Percentiles rank a stretch among this genome's conserved stretches.
Conservation (phyloP, 2,329 filamentous ascomycete genomes). For the Uncinocarpus reesii region DNA sequence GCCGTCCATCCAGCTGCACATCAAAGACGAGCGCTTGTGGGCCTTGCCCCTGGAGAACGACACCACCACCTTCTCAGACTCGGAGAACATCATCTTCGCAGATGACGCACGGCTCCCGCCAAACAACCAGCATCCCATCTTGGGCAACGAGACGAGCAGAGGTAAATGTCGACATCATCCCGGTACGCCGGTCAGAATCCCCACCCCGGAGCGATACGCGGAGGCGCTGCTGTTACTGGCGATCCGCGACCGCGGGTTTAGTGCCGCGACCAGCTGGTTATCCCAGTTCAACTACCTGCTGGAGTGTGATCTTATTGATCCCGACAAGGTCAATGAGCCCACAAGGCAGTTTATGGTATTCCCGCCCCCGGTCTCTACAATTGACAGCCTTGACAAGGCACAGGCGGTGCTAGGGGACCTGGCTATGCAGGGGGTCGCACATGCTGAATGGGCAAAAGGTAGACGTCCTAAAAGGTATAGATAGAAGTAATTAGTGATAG, state of each 20-base stretch:
- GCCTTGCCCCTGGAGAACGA: background rate
- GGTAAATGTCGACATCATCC: background rate
- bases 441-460: slow-evolving; percentile 1
- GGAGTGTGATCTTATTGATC: background rate
- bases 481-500: no score
- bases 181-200: background rate
- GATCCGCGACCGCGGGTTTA: background rate
- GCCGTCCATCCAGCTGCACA: slow-evolving; percentile 5
- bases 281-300: background rate
- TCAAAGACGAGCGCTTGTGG: slow-evolving; percentile 2
- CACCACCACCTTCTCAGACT: background rate
- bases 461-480: no score
- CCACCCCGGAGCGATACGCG: background rate
- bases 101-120: background rate
- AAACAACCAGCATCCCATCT: background rate
- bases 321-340: background rate
- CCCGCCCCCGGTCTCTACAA: background rate
- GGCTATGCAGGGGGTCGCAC: background rate
- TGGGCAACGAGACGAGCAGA: background rate
- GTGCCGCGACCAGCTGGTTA: background rate
- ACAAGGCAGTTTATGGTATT: background rate
- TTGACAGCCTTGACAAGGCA: background rate
- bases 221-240: background rate
- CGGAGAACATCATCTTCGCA: background rate
- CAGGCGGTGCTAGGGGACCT: background rate